Evolutionary conservation across 768 basidiomycete species (phyloP).

Genomic region (Ramaria sp.): DNA sequence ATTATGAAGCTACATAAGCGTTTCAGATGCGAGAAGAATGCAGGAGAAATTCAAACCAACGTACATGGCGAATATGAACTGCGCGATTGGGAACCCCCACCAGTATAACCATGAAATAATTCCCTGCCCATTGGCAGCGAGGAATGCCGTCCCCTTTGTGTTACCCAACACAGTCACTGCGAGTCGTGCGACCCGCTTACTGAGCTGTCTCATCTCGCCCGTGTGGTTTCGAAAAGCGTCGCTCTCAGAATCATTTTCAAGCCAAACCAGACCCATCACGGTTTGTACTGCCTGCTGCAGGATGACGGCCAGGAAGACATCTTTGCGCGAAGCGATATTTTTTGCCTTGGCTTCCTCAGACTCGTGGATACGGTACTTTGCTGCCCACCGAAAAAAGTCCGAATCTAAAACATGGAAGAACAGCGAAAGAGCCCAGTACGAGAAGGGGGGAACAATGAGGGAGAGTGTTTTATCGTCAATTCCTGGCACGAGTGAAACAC

Average conservation of each 20-base stretch:
- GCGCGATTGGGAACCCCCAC: slow-evolving; percentile 78
- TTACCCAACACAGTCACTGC: slow-evolving; percentile 32
- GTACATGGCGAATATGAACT: slow-evolving; percentile 74
- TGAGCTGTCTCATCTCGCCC: slow-evolving; percentile 30
- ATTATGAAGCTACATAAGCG: slow-evolving; percentile 61
- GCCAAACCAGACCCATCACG: slow-evolving; percentile 53
- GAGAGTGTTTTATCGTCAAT: slow-evolving; percentile 66
- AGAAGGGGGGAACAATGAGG: slow-evolving; percentile 64
- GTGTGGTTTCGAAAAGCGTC: slow-evolving; percentile 23
- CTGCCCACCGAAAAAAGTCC: slow-evolving; percentile 66
- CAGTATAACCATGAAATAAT: slow-evolving; percentile 70
- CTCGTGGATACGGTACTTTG: slow-evolving; percentile 82
- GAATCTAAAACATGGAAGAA: slow-evolving; percentile 77
- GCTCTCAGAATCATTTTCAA: slow-evolving; percentile 31
- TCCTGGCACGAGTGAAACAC: slow-evolving; percentile 30
- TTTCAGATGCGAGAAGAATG: neutral
- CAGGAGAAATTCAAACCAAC: slow-evolving; percentile 24
- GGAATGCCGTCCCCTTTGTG: slow-evolving; percentile 24
- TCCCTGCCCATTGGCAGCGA: slow-evolving; percentile 28
- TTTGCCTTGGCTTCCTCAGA: slow-evolving; percentile 63
- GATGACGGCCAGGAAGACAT: slow-evolving; percentile 75
- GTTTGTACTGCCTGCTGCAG: slow-evolving; percentile 89
- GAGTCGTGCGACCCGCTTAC: slow-evolving; percentile 26
- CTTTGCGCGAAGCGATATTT: slow-evolving; percentile 59
- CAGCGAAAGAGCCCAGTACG: slow-evolving; percentile 77